Base-by-base conservation (phyloP, 805 yeast genomes). In the Teunomyces barrocoloradensis region DNA sequence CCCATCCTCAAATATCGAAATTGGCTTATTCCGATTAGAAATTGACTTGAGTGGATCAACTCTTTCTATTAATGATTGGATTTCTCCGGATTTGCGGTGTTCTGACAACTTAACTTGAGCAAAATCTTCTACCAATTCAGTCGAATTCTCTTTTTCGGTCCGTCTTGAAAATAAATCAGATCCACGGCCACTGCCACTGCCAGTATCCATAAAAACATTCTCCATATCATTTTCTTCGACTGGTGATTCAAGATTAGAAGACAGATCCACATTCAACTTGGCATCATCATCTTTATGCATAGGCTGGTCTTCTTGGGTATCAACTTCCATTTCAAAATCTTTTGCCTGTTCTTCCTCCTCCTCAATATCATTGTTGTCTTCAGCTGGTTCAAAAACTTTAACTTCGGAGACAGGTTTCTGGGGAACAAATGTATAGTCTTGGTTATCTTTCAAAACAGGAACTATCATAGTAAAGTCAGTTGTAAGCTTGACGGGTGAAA, bases 1-100 rank as follows among this genome's bases (percentile, higher is more conserved):
- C 3, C 69, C 66, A 51, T 74, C 79, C 42, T 73, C 73, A 44
- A 59, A 74, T n/a, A 74, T 74, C 9, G 59, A 45, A 17, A 74
- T 72, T 3, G 71, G 68, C 43, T 65, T 65, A 40, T 60, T 66
- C 39, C 57, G 60, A 37, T 56, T 64, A 2, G 76, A 63, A 11
- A 71, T 57, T 4, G 63, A 57, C 40, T 55, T 63, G 23, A 75
- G 59, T 2, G 80, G 80, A 51, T 75, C 79, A 0, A 72, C 60
- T 47, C 61, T 73, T 33, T 69, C 75, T 21, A 75, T 65, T 27
- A 71, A 58, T 2, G 54, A 45, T 46, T 73, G 72, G 6, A 73
- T 60, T 4, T 63, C 55, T 34, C 54, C 64, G 38, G 44, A 48
- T 15, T 48, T 44, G 29, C 46, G 51, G 6, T 21, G 28, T 17